These are phyloP conservation scores for Wallacemonas sp. DNA, from an alignment of 208 protist genomes.

Conservation along the genomic window DNA sequence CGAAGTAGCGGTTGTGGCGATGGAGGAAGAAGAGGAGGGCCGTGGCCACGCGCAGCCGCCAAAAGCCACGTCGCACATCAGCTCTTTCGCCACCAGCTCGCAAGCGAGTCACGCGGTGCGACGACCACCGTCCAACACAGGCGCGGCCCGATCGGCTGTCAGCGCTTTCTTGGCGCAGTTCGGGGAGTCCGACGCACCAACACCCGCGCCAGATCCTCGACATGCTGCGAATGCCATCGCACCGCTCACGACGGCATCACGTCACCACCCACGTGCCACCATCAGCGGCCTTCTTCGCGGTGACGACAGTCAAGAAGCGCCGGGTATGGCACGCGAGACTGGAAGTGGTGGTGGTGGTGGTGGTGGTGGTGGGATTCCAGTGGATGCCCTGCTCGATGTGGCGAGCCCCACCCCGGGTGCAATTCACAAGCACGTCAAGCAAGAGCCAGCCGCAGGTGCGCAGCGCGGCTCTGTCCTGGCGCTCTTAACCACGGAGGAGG, in stretches of 20 bases:
- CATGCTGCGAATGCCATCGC: too few species aligned
- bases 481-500: background rate
- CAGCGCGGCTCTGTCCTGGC: background rate
- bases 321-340: background rate
- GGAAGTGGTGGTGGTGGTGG: background rate
- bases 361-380: background rate
- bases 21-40: background rate
- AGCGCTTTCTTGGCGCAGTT: too few species aligned
- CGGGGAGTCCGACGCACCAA: too few species aligned
- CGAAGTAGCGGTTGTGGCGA: background rate
- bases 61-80: background rate
- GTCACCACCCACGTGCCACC: background rate
- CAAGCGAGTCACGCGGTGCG: too few species aligned
- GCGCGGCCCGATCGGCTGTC: too few species aligned
- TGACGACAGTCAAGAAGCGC: background rate
- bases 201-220: too few species aligned
- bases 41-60: background rate
- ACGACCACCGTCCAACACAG: too few species aligned
- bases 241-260: background rate
- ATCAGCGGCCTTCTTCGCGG: constrained; percentile 7
- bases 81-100: too few species aligned
- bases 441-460: background rate
- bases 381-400: background rate
- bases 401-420: background rate
- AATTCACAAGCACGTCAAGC: too few species aligned